phyloP scores from a whole-genome alignment of 2,329 filamentous ascomycete genomes.

The Fusarium sp. region DNA sequence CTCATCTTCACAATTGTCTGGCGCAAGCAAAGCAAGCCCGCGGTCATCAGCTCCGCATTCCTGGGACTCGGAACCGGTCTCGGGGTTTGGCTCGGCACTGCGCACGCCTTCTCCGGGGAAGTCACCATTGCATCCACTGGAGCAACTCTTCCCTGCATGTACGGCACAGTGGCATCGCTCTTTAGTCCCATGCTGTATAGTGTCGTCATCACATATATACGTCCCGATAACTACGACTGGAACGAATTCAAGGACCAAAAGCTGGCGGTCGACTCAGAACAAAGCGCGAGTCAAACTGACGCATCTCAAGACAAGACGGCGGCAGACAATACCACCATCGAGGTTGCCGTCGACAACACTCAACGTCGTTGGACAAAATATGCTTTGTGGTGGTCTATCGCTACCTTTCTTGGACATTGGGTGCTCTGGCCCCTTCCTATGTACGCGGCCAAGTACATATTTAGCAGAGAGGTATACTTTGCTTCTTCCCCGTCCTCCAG shows the following conservation, averaged over 20 bases:
- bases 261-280: slow-evolving; percentile 10
- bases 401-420: slow-evolving; percentile 28
- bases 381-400: slow-evolving; percentile 17
- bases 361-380: slow-evolving; percentile 23
- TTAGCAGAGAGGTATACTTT: background rate
- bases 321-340: background rate
- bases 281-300: background rate
- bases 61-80: slow-evolving; percentile 64
- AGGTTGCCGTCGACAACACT: slow-evolving; percentile 5
- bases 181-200: slow-evolving; percentile 58
- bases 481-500: background rate
- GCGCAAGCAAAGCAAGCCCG: slow-evolving; percentile 4
- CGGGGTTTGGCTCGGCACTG: slow-evolving; percentile 64
- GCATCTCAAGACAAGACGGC: background rate
- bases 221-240: slow-evolving; percentile 56
- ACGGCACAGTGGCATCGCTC: slow-evolving; percentile 63
- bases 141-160: slow-evolving; percentile 62
- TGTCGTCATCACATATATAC: slow-evolving; percentile 58
- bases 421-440: slow-evolving; percentile 4
- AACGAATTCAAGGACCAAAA: slow-evolving; percentile 44
- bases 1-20: slow-evolving; percentile 2
- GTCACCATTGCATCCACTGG: slow-evolving; percentile 52
- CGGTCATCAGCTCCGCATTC: slow-evolving; percentile 62
- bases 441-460: background rate
- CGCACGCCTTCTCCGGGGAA: slow-evolving; percentile 59